These are phyloP conservation scores for Cordyceps javanica DNA, from an alignment of 2,329 filamentous ascomycete genomes.

Conservation along the genomic window DNA sequence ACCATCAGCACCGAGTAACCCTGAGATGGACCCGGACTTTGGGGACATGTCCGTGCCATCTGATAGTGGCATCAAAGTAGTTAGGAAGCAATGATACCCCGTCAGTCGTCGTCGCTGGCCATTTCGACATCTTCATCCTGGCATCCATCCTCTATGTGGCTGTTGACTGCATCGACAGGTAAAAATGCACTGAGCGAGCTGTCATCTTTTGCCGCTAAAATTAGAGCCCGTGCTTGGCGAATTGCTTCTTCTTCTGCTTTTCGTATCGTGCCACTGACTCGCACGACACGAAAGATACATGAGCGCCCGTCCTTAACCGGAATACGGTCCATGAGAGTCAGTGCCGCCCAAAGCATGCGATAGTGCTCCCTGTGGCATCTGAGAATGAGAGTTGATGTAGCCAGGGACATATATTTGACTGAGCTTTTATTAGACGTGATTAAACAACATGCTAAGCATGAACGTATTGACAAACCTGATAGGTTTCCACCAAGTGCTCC, in stretches of 20 bases:
- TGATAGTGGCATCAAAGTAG: conserved; percentile 65
- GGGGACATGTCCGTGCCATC: conserved; percentile 45
- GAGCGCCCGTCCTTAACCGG: conserved; percentile 53
- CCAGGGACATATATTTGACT: conserved; percentile 90
- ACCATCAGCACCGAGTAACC: conserved; percentile 18
- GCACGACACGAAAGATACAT: conserved; percentile 77
- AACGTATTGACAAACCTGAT: conserved; percentile 44
- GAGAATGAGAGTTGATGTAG: conserved; percentile 93
- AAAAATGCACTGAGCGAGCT: conserved; percentile 18
- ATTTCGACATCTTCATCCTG: conserved; percentile 41
- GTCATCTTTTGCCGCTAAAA: conserved; percentile 57
- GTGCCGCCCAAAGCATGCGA: conserved; percentile 80
- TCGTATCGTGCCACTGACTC: conserved; percentile 87
- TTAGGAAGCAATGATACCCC: conserved; percentile 55
- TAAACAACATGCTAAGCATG: neutral
- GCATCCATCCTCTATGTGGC: conserved; percentile 31
- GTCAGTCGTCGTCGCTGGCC: conserved; percentile 38
- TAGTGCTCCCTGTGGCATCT: conserved; percentile 77
- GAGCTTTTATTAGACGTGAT: neutral
- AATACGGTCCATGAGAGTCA: conserved; percentile 72
- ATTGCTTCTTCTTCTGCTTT: conserved; percentile 90
- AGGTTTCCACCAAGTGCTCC: conserved; percentile 66
- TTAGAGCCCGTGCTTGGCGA: conserved; percentile 63
- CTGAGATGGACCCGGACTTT: conserved; percentile 39
- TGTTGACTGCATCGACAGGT: conserved; percentile 21